These are phyloP conservation scores for Berkeleyomyces rouxiae DNA, from an alignment of 2,329 filamentous ascomycete species.

Conservation along the genomic window DNA sequence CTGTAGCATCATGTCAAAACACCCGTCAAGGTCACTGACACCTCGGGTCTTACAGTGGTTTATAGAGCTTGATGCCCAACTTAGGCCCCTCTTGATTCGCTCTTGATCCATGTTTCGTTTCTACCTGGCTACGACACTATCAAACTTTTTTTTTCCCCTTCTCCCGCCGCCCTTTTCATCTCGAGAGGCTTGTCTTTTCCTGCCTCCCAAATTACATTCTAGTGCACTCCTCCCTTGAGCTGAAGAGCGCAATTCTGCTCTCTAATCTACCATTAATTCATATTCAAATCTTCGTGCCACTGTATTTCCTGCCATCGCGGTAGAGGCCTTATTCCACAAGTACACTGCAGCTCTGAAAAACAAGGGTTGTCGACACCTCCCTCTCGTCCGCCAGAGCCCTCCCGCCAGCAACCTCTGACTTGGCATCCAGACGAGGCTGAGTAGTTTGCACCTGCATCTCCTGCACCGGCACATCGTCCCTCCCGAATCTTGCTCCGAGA, in stretches of 20 bases:
- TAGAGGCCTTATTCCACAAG: background rate
- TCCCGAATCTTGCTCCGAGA: background rate
- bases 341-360: background rate
- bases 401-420: background rate
- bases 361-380: background rate
- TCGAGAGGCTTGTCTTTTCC: background rate
- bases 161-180: background rate
- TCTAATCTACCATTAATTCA: background rate
- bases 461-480: background rate
- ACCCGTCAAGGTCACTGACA: background rate
- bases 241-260: background rate
- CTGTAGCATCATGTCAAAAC: background rate
- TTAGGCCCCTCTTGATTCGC: background rate
- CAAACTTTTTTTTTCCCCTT: background rate
- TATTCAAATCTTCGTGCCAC: background rate
- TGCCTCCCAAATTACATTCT: background rate
- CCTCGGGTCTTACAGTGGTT: background rate
- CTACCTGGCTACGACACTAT: background rate
- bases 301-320: background rate
- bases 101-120: background rate
- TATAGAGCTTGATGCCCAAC: background rate
- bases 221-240: background rate
- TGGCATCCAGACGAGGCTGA: slow-evolving; percentile 7
- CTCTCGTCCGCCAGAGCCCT: background rate
- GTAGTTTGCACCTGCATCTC: slow-evolving; percentile 7